phyloP scores from a whole-genome alignment of 805 yeast species.

The Yamadazyma kitorensis region DNA sequence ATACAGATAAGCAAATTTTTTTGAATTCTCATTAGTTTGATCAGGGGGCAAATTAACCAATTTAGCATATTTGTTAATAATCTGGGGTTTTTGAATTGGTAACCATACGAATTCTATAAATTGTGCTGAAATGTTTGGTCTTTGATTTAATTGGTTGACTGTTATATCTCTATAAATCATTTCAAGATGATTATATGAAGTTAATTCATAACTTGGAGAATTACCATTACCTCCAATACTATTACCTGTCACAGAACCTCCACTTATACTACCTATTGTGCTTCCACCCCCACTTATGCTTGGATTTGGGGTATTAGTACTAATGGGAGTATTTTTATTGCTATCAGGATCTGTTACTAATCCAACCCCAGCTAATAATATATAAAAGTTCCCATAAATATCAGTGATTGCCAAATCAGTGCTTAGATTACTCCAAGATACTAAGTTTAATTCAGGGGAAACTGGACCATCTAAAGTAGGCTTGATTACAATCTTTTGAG shows the following conservation, averaged over 20 bases:
- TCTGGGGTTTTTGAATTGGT: conserved; percentile 63
- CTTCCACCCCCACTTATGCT: conserved; percentile 16
- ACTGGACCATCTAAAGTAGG: conserved; percentile 19
- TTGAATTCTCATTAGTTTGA: conserved; percentile 10
- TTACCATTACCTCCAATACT: background rate
- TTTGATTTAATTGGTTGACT: conserved; percentile 9
- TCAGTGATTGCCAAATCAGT: conserved; percentile 83
- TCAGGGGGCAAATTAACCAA: conserved; percentile 17
- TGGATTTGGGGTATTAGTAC: conserved; percentile 7
- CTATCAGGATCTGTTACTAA: conserved; percentile 29
- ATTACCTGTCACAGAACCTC: conserved; percentile 18
- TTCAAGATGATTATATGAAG: conserved; percentile 46
- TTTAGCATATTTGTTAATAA: conserved; percentile 58
- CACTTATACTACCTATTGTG: conserved; percentile 8
- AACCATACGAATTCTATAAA: conserved; percentile 67
- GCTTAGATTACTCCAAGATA: conserved; percentile 76
- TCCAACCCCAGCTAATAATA: conserved; percentile 42
- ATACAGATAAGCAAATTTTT: conserved; percentile 41
- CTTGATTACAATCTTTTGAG: conserved; percentile 36
- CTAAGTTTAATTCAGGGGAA: conserved; percentile 36
- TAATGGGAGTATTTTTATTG: conserved; percentile 18
- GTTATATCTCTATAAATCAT: conserved; percentile 45
- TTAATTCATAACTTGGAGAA: conserved; percentile 38
- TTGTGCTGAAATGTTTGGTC: conserved; percentile 15
- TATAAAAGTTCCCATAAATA: conserved; percentile 55